These are phyloP conservation scores for Barnettozyma salicaria DNA, from an alignment of 805 yeast species.

Conservation along the genomic window DNA sequence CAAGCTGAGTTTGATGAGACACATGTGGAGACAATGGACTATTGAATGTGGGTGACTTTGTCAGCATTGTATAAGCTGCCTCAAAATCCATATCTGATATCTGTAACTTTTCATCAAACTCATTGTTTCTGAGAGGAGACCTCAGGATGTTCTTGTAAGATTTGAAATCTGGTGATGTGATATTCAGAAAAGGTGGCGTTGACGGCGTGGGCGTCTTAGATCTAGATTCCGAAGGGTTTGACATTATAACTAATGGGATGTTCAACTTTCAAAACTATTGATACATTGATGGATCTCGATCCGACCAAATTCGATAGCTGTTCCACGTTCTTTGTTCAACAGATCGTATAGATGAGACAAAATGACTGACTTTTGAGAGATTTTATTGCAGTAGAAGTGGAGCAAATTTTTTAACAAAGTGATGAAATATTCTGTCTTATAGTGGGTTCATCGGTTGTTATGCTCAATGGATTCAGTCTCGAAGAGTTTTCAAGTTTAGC, in stretches of 20 bases:
- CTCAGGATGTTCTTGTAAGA: constrained; percentile 3
- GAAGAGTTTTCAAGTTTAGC: too few species aligned
- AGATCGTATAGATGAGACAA: background rate
- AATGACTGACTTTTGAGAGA: background rate
- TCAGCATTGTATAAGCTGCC: constrained; percentile 25
- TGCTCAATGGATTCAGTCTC: too few species aligned
- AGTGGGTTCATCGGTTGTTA: background rate
- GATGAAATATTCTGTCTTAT: too few species aligned
- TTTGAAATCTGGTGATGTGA: constrained; percentile 14
- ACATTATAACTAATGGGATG: background rate
- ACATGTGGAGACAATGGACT: constrained; percentile 3
- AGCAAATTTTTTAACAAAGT: too few species aligned
- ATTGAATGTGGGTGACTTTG: constrained; percentile 19
- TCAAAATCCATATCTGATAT: constrained; percentile 26
- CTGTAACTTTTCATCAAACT: constrained; percentile 6
- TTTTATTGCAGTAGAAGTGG: background rate
- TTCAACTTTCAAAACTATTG: too few species aligned
- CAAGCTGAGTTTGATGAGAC: constrained; percentile 1
- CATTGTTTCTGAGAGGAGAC: constrained; percentile 2
- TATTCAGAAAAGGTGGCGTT: constrained; percentile 12
- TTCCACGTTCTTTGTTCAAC: too few species aligned
- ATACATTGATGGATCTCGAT: too few species aligned
- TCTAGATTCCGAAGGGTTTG: constrained; percentile 3
- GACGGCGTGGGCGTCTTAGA: constrained; percentile 11
- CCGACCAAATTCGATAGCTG: too few species aligned